phyloP scores from a whole-genome alignment of 805 yeast species.

The Pichia phayaonensis region DNA sequence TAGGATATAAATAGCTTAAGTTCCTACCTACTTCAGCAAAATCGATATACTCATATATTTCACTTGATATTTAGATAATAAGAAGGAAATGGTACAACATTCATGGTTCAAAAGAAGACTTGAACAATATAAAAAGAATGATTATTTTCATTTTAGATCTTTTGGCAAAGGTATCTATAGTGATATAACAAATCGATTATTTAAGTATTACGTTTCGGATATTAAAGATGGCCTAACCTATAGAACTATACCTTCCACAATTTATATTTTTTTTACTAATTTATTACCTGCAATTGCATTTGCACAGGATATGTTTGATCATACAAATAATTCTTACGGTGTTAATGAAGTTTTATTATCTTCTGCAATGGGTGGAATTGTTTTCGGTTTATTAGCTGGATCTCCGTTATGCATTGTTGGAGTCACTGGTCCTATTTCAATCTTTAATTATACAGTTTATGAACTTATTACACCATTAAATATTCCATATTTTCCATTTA shows the following conservation, averaged over 20 bases:
- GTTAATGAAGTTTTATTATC: slow-evolving; percentile 82
- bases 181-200: slow-evolving; percentile 40
- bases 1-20: too few species aligned
- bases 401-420: slow-evolving; percentile 95
- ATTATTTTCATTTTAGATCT: slow-evolving; percentile 18
- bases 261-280: slow-evolving; percentile 83
- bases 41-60: too few species aligned
- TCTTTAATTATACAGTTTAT: slow-evolving; percentile 86
- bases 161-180: slow-evolving; percentile 44
- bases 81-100: neutral
- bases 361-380: slow-evolving; percentile 81
- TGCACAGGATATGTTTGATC: slow-evolving; percentile 95
- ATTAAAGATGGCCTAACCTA: slow-evolving; percentile 80
- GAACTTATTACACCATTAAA: slow-evolving; percentile 52
- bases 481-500: slow-evolving; percentile 68
- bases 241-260: slow-evolving; percentile 77
- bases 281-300: slow-evolving; percentile 90
- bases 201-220: slow-evolving; percentile 70
- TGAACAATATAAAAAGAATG: slow-evolving; percentile 11
- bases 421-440: slow-evolving; percentile 92
- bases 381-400: slow-evolving; percentile 79
- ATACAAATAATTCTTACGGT: slow-evolving; percentile 81
- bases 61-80: neutral
- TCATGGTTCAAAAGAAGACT: neutral
- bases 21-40: too few species aligned